These are phyloP conservation scores for Suillus subluteus DNA, from an alignment of 768 basidiomycete genomes.

Conservation along the genomic window DNA sequence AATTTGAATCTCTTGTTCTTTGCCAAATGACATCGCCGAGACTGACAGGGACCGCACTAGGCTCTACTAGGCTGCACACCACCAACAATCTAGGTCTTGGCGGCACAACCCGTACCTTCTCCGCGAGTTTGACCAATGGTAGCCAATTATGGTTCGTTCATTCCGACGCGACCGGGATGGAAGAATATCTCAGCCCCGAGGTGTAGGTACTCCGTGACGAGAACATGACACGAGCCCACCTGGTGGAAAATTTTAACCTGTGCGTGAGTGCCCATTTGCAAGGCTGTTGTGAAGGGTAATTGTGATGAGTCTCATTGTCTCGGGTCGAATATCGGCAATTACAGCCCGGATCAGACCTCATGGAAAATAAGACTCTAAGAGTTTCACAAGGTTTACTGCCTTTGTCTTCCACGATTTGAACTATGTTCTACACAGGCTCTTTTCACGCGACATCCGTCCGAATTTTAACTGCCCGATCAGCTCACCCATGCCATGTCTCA, in stretches of 20 bases:
- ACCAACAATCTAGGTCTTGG: background rate
- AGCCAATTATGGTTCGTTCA: background rate
- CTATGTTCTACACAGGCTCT: background rate
- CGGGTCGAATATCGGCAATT: background rate
- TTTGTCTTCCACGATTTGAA: conserved; percentile 8
- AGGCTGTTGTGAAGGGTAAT: conserved; percentile 1
- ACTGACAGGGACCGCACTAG: background rate
- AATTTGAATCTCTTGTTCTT: conserved; percentile 1
- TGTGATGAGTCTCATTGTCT: conserved; percentile 4
- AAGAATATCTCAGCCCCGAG: background rate
- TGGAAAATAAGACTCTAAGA: background rate
- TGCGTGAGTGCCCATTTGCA: background rate
- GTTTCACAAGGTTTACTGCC: conserved; percentile 2
- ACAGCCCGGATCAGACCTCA: background rate
- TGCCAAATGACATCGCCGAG: background rate
- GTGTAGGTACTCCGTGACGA: background rate
- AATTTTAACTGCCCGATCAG: conserved; percentile 1
- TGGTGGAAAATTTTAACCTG: background rate
- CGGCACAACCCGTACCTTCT: background rate
- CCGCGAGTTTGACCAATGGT: background rate
- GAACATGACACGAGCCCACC: background rate
- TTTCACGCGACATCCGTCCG: conserved; percentile 1
- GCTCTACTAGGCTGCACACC: background rate
- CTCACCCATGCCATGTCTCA: conserved; percentile 4
- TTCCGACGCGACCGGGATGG: conserved; percentile 1